These are phyloP conservation scores for Symbiodinium natans DNA, from an alignment of 73 alveolate genomes.

Conservation along the genomic window DNA sequence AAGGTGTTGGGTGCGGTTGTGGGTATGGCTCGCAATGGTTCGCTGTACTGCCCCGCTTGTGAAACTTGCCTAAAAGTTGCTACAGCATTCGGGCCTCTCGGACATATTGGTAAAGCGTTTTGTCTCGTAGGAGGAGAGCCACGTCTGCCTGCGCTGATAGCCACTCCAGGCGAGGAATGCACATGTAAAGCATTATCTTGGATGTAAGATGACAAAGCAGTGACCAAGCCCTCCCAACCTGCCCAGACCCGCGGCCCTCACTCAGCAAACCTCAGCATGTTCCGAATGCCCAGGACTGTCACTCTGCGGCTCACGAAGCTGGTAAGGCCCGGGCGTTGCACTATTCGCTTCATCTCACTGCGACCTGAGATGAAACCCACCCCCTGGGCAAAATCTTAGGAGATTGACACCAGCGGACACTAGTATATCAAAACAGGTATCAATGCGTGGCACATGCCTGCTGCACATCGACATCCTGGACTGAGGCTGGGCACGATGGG, in stretches of 20 bases:
- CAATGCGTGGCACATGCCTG: neutral
- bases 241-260: constrained; percentile 2
- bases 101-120: neutral
- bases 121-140: constrained; percentile 23
- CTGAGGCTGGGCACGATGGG: constrained; percentile 47
- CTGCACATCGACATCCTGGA: neutral
- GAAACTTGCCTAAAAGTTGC: neutral
- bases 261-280: neutral
- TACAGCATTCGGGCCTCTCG: constrained; percentile 14
- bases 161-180: neutral
- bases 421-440: neutral
- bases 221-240: too few species aligned
- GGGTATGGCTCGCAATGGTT: too few species aligned
- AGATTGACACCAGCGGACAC: neutral
- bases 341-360: neutral
- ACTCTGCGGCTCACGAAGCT: too few species aligned
- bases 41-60: too few species aligned
- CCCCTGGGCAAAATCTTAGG: neutral
- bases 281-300: too few species aligned
- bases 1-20: too few species aligned
- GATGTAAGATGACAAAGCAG: neutral
- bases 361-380: neutral
- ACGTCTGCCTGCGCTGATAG: constrained; percentile 26
- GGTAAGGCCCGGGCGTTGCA: neutral
- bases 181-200: neutral